phyloP scores from a whole-genome alignment of 371 early-diverging fungal species.

The Massospora cicadina region DNA sequence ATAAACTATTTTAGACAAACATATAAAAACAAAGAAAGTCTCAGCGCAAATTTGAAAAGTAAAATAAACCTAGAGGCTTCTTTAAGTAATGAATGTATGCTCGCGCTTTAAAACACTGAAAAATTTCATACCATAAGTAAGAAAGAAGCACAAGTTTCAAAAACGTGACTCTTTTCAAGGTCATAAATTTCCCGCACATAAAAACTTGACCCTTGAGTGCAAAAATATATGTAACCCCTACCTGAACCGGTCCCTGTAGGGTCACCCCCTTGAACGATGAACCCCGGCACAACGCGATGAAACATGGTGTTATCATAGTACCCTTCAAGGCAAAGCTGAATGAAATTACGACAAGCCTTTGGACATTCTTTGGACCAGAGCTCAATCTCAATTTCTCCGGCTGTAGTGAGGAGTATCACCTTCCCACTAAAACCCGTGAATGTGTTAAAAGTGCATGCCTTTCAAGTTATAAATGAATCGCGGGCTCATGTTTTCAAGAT shows the following conservation, averaged over 20 bases:
- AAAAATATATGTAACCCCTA: constrained; percentile 11
- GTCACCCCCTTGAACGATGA: constrained; percentile 96
- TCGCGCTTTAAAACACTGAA: no score
- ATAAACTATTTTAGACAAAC: no score
- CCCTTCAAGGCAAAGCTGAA: constrained; percentile 71
- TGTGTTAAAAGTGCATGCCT: neutral
- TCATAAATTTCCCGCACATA: no score
- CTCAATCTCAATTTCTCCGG: constrained; percentile 80
- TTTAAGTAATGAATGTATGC: no score
- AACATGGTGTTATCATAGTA: constrained; percentile 73
- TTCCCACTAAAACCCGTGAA: constrained; percentile 71
- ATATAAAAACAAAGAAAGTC: no score
- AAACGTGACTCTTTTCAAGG: no score
- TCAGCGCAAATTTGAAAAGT: no score
- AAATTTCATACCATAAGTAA: neutral
- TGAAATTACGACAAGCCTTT: constrained; percentile 76
- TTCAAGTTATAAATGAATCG: neutral
- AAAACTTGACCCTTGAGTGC: no score
- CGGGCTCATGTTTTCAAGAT: no score
- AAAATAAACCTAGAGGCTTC: no score
- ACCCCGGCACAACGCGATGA: constrained; percentile 70
- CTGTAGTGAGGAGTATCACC: constrained; percentile 69
- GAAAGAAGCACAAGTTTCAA: no score
- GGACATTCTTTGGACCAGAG: constrained; percentile 89
- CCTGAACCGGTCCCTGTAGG: constrained; percentile 68